Evolutionary conservation across 768 basidiomycete genomes (phyloP).

Genomic region (Trametes sanguinea): DNA sequence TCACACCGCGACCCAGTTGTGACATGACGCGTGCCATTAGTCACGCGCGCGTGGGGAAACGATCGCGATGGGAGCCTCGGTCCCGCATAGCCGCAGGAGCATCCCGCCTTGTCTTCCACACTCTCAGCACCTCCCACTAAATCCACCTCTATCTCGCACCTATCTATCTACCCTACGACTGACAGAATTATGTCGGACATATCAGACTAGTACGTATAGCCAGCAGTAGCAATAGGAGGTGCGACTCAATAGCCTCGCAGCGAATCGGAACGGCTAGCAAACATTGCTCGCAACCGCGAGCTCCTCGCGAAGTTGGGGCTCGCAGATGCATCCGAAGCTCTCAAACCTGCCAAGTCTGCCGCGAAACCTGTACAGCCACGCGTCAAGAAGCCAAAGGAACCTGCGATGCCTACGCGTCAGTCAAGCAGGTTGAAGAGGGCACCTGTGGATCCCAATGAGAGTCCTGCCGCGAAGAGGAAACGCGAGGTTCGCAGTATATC

Average conservation of each 20-base stretch:
- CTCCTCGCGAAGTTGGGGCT: constrained; percentile 70
- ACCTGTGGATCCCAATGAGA: constrained; percentile 61
- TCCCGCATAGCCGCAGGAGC: neutral
- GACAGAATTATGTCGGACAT: constrained; percentile 17
- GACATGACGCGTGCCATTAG: constrained; percentile 21
- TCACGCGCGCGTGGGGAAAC: neutral
- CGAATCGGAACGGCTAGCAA: constrained; percentile 76
- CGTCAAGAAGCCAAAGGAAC: constrained; percentile 50
- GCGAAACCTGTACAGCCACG: constrained; percentile 64
- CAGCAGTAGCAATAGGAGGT: neutral
- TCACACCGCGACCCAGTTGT: constrained; percentile 14
- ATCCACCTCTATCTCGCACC: neutral
- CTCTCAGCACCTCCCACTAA: neutral
- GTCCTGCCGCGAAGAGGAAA: constrained; percentile 58
- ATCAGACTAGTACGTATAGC: constrained; percentile 24
- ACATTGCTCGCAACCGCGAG: constrained; percentile 79
- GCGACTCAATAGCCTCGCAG: constrained; percentile 31
- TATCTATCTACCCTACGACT: neutral
- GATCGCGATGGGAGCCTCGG: neutral
- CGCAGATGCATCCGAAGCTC: constrained; percentile 39
- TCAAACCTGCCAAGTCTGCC: constrained; percentile 34
- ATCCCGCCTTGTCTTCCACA: constrained; percentile 5
- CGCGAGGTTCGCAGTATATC: constrained; percentile 53
- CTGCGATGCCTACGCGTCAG: constrained; percentile 58
- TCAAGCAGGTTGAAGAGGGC: constrained; percentile 61